A percentile compares a stretch with the other conserved stretches of the same genome.
These are phyloP conservation scores for Boletellus deceptivus DNA, from an alignment of 1,284 basidiomycete species.

Conservation along the genomic window DNA sequence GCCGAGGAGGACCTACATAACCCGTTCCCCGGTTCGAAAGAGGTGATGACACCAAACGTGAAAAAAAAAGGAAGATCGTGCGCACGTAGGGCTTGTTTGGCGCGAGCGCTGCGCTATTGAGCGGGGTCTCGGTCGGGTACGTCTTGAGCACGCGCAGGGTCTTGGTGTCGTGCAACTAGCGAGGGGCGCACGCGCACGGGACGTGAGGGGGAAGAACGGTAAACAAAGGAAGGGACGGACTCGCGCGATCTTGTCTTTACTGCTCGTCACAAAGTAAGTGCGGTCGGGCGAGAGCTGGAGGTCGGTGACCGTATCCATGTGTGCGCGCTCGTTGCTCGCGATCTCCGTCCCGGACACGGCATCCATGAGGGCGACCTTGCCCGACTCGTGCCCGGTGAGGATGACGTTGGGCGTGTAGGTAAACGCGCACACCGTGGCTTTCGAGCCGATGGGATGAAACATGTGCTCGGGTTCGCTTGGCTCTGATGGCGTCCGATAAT, in stretches of 20 bases:
- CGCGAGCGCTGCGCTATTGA: conserved; percentile 92
- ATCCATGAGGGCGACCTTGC: conserved; percentile 90
- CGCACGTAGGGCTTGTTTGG: conserved; percentile 82
- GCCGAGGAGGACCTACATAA: conserved; percentile 75
- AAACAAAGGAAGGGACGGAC: conserved; percentile 45
- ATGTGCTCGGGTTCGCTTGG: conserved; percentile 70
- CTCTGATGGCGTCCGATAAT: conserved; percentile 46
- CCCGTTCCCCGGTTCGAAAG: neutral
- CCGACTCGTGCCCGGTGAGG: conserved; percentile 93
- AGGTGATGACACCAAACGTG: neutral
- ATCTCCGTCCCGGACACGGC: conserved; percentile 87
- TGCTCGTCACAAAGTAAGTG: conserved; percentile 94
- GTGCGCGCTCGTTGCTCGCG: conserved; percentile 78
- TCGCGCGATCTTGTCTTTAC: conserved; percentile 95
- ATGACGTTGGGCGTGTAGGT: conserved; percentile 79
- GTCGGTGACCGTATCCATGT: conserved; percentile 86
- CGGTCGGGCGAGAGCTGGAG: conserved; percentile 89
- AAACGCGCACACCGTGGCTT: conserved; percentile 94
- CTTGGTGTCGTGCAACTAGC: conserved; percentile 86
- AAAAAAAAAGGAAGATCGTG: conserved; percentile 1
- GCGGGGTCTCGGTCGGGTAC: conserved; percentile 88
- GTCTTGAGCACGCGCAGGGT: conserved; percentile 92
- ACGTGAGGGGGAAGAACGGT: neutral
- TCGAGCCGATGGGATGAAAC: conserved; percentile 90
- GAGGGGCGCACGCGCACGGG: neutral